Conservation (phyloP, 306 rosid species). For the Corylus americana region DNA sequence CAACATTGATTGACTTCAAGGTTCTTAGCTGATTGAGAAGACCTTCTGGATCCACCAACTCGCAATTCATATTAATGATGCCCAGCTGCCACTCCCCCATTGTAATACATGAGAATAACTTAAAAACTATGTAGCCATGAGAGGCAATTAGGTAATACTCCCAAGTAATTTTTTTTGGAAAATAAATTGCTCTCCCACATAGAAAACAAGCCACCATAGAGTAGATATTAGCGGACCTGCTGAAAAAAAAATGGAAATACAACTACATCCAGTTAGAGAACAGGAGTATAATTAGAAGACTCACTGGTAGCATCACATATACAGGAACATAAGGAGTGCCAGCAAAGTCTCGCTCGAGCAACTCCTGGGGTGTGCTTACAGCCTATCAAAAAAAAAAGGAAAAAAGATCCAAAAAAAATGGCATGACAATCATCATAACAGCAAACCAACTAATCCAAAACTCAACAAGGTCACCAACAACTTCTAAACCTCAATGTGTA, state of each 20-base stretch:
- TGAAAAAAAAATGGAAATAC: neutral
- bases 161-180: neutral
- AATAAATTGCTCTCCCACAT: neutral
- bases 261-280: slow-evolving; percentile 5
- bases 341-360: slow-evolving; percentile 73
- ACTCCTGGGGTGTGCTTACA: slow-evolving; percentile 46
- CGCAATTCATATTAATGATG: slow-evolving; percentile 82
- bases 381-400: slow-evolving; percentile 48
- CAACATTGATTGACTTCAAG: slow-evolving; percentile 77
- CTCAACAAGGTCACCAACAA: neutral
- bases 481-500: neutral
- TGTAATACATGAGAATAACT: slow-evolving; percentile 24
- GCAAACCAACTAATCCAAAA: neutral
- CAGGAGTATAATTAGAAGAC: slow-evolving; percentile 24
- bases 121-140: slow-evolving; percentile 21
- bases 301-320: slow-evolving; percentile 86
- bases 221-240: neutral
- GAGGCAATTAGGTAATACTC: neutral
- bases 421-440: neutral
- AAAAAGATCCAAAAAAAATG: slow-evolving; percentile 5
- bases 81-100: slow-evolving; percentile 66
- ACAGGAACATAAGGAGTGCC: slow-evolving; percentile 85
- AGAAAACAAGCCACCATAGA: neutral
- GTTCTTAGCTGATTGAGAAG: slow-evolving; percentile 77
- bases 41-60: slow-evolving; percentile 86